phyloP scores from a whole-genome alignment of 805 yeast genomes.

The Wickerhamiella kurtzmanii region DNA sequence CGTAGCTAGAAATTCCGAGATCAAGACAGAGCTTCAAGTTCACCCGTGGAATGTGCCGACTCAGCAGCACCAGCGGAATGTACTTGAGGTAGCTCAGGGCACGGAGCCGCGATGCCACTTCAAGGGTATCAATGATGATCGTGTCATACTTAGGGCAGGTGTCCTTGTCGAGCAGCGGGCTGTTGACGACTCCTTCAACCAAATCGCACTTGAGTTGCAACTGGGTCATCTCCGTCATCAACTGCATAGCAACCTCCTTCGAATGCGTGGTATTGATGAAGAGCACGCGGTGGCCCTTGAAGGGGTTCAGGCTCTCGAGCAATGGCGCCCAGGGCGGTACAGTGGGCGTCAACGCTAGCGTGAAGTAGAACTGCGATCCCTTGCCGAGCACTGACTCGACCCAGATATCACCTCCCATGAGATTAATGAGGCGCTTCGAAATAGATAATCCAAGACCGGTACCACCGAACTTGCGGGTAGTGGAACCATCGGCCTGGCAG shows the following conservation, averaged over 20 bases:
- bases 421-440: conserved; percentile 72
- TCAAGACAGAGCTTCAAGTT: conserved; percentile 74
- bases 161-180: conserved; percentile 31
- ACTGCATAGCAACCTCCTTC: conserved; percentile 35
- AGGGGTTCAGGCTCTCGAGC: conserved; percentile 57
- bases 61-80: conserved; percentile 68
- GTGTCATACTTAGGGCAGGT: conserved; percentile 49
- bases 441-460: conserved; percentile 82
- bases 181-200: conserved; percentile 38
- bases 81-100: conserved; percentile 65
- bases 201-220: conserved; percentile 52
- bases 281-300: conserved; percentile 53
- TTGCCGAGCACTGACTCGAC: conserved; percentile 66
- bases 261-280: conserved; percentile 56
- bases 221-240: conserved; percentile 37
- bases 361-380: conserved; percentile 75
- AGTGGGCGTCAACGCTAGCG: conserved; percentile 67
- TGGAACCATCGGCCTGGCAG: conserved; percentile 89
- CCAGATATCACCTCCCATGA: conserved; percentile 93
- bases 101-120: conserved; percentile 57
- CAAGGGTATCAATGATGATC: conserved; percentile 68
- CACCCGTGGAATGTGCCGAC: conserved; percentile 60
- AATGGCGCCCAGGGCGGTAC: conserved; percentile 45
- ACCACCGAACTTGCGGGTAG: conserved; percentile 86
- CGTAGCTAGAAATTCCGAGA: conserved; percentile 75